These are phyloP conservation scores for Pestalotiopsis sp. DNA, from an alignment of 2,329 filamentous ascomycete species.

Conservation along the genomic window DNA sequence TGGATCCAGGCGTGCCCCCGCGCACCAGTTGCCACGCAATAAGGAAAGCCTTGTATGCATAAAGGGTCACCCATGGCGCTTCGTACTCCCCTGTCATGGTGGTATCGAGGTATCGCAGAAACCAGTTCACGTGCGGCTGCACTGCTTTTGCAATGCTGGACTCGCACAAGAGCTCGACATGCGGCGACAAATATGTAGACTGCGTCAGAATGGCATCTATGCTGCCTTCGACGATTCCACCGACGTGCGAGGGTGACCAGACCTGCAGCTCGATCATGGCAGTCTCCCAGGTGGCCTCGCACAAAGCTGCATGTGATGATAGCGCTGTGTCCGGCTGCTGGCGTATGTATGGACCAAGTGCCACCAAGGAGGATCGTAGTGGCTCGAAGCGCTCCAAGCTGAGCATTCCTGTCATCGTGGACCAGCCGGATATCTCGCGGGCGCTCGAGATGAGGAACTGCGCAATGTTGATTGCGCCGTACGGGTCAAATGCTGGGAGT, in stretches of 20 bases:
- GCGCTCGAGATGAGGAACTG: background rate
- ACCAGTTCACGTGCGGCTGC: background rate
- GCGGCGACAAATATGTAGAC: background rate
- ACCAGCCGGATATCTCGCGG: constrained; percentile 1
- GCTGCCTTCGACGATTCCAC: constrained; percentile 1
- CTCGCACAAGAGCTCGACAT: background rate
- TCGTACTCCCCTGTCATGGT: background rate
- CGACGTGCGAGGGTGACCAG: background rate
- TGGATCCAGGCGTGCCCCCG: background rate
- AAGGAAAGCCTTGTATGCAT: constrained; percentile 6
- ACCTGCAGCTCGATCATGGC: constrained; percentile 9
- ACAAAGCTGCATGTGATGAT: background rate
- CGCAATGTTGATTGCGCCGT: constrained; percentile 5
- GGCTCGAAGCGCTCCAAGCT: background rate
- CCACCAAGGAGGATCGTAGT: background rate
- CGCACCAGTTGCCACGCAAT: background rate
- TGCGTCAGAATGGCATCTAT: background rate
- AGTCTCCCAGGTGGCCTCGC: constrained; percentile 4
- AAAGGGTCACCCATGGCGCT: background rate
- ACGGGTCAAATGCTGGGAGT: background rate
- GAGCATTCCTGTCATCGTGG: constrained; percentile 8
- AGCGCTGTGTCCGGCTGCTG: background rate
- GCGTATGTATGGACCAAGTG: background rate
- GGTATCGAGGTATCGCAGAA: background rate
- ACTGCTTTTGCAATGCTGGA: background rate